phyloP scores from a whole-genome alignment of 257 asterid genomes.

The Perilla frutescens region DNA sequence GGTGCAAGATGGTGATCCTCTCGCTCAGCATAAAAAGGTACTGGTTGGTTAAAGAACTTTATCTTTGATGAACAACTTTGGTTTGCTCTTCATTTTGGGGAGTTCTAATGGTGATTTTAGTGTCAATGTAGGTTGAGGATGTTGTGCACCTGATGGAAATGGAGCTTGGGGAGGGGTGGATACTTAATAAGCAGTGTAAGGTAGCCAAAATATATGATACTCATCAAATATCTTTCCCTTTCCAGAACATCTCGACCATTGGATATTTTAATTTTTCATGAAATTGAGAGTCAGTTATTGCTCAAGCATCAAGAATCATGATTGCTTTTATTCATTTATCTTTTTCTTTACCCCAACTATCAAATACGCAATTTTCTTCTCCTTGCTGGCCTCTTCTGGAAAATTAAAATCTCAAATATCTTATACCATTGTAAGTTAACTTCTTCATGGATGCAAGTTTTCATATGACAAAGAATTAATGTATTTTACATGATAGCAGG shows the following conservation, averaged over 20 bases:
- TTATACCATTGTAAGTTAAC: not conserved
- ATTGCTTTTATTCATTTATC: not conserved
- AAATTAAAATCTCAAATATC: not conserved
- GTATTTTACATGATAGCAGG: conserved; percentile 50
- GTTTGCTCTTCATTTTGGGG: conserved; percentile 15
- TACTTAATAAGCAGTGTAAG: conserved; percentile 64
- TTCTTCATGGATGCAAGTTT: not conserved
- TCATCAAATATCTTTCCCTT: not conserved
- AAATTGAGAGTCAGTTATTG: not conserved
- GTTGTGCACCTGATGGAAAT: conserved; percentile 76
- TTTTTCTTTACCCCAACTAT: not conserved
- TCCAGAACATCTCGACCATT: not conserved
- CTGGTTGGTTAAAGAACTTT: conserved; percentile 13
- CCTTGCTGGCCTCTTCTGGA: not conserved
- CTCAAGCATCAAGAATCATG: conserved; percentile 12
- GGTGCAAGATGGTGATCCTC: conserved; percentile 77
- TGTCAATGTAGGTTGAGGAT: conserved; percentile 59
- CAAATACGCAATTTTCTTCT: conserved; percentile 4
- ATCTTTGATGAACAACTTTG: conserved; percentile 9
- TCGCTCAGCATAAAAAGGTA: conserved; percentile 68
- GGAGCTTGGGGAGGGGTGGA: conserved; percentile 94
- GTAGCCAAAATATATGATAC: conserved; percentile 34
- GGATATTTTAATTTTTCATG: not conserved
- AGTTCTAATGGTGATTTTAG: conserved; percentile 10
- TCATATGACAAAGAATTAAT: conserved; percentile 10